Conservation (phyloP, 352 stramenopile species). For the Sclerospora graminicola region DNA sequence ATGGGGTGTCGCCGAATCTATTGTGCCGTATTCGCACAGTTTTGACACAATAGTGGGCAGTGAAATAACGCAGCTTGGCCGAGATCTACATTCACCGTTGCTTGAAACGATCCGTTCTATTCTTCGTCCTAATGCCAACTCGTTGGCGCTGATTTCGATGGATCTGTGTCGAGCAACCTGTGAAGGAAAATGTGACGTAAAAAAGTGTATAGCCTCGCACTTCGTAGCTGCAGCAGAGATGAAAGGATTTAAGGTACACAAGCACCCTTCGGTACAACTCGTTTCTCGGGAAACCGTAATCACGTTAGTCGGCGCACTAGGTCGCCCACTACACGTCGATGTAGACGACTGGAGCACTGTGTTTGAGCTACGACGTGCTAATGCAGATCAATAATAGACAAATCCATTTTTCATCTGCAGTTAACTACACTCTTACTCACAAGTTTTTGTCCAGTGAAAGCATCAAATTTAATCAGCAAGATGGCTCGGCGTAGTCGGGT, state of each 20-base stretch:
- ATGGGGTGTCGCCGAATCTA: conserved; percentile 20
- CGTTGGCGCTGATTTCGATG: conserved; percentile 44
- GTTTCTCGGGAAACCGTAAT: conserved; percentile 16
- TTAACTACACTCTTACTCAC: too few relatives aligned
- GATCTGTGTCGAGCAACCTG: conserved; percentile 31
- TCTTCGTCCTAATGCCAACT: conserved; percentile 15
- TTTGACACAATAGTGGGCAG: conserved; percentile 54
- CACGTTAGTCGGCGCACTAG: conserved; percentile 31
- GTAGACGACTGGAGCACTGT: conserved; percentile 45
- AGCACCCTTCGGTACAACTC: conserved; percentile 29
- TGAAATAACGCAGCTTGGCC: conserved; percentile 47
- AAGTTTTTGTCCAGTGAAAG: too few relatives aligned
- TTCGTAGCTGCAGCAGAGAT: conserved; percentile 29
- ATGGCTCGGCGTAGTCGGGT: too few relatives aligned
- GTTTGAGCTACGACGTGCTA: conserved; percentile 32
- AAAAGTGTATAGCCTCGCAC: conserved; percentile 46
- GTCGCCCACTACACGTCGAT: conserved; percentile 28
- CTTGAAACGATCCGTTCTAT: conserved; percentile 31
- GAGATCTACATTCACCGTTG: conserved; percentile 27
- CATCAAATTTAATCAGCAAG: too few relatives aligned
- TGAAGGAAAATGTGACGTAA: conserved; percentile 26
- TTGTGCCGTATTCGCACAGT: conserved; percentile 19
- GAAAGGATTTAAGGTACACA: conserved; percentile 27
- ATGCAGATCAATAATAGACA: conserved; percentile 1
- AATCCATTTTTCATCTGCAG: too few relatives aligned